Base-by-base conservation (phyloP, 2,329 filamentous ascomycete species). In the Fusarium coffeatum region DNA sequence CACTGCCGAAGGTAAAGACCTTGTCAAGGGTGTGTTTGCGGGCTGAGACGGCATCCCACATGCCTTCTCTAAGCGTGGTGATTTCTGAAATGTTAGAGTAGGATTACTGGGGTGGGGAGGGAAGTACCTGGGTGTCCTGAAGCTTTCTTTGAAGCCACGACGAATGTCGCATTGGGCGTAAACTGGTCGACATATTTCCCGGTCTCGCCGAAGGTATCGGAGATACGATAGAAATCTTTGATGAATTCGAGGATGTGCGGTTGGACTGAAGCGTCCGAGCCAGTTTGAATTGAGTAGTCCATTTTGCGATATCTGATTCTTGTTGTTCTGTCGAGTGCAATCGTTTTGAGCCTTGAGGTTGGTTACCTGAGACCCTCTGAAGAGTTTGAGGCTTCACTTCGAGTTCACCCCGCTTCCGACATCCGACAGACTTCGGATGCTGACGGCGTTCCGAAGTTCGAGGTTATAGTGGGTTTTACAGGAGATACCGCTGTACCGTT, bases 11-110 rank as follows among this genome's bases (percentile, higher is more conserved):
- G 12, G 68, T 45, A 3, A 57, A 71, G 16, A 71, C 45, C 23
- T 69, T 71, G 16, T 32, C 41, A 12, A 71, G 45, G 3, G 42
- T 64, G n/a, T 71, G 68, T 30, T 71, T 69, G 10, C 68, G 68
- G 3, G 64, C 51, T n/a, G 64, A 60, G 3, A 71, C 68, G 8
- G 68, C 64, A 47, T 71, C 68, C 68, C 68, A 71, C 68, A 71
- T 71, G 2, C 68, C 59, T 43, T 71, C 42, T 47, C 68, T 48
- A n/a, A 71, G 9, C 0, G 68, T 43, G 1, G 64, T 65, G 9
- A 71, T 71, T 64, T 71, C 68, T 70, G 22, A 18, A 28, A 5
- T 1, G 43, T 71, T 8, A 71, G 34, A 30, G 12, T 4, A 30
- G 23, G 23, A 6, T 4, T 23, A 23, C 23, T 23, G 23, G 23